Percentiles rank a stretch among this genome's conserved stretches.
Evolutionary conservation across 129 eudicot genomes (phyloP).

Genomic region (Chrysanthemum makinoi): DNA sequence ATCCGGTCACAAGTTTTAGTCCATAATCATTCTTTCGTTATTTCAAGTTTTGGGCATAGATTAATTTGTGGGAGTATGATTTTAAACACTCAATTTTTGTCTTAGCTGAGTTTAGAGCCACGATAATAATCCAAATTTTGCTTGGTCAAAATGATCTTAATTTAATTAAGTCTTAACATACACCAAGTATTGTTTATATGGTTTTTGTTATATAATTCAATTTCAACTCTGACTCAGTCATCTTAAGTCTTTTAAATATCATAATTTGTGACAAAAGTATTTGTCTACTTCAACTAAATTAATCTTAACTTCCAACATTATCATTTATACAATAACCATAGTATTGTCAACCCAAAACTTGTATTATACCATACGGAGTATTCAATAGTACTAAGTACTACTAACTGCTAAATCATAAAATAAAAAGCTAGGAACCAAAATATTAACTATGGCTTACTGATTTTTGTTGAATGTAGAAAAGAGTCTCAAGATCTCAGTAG

Average conservation of each 20-base stretch:
- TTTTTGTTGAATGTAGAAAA: constrained; percentile 44
- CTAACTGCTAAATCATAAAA: no score
- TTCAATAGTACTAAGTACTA: no score
- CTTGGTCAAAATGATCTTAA: neutral
- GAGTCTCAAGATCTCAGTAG: constrained; percentile 80
- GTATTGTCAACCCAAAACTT: no score
- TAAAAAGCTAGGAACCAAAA: no score
- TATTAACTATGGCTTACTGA: constrained; percentile 2
- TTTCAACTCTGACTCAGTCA: neutral
- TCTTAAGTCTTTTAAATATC: neutral
- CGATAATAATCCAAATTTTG: neutral
- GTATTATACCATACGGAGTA: no score
- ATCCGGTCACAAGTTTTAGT: no score
- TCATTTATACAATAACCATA: no score
- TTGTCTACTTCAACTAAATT: no score
- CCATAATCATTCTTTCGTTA: no score
- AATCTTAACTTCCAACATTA: no score
- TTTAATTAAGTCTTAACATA: neutral
- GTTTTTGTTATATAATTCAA: neutral
- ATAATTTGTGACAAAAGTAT: neutral
- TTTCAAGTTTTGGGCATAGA: no score
- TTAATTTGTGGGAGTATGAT: no score
- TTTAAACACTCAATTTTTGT: neutral
- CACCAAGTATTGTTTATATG: neutral
- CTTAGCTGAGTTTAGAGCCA: neutral